Conservation (phyloP, 495 filamentous ascomycete genomes). For the Aspergillus haitiensis region DNA sequence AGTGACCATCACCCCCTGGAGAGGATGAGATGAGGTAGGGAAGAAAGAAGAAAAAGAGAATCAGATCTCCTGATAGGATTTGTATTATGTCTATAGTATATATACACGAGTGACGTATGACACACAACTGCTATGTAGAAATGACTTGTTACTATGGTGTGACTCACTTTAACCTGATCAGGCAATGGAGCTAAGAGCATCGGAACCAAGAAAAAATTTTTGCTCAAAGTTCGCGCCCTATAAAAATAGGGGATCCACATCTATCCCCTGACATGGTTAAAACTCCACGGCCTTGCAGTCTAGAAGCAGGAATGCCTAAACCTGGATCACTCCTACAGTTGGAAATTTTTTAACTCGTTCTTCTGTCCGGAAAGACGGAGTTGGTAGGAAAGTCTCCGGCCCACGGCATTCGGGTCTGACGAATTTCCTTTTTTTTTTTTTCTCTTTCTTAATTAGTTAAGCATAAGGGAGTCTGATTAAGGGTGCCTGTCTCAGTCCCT, state of each 20-base stretch:
- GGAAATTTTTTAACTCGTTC: too few relatives aligned
- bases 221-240: constrained; percentile 15
- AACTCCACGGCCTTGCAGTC: constrained; percentile 25
- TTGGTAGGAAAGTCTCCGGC: constrained; percentile 15
- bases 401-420: neutral
- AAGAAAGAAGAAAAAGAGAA: constrained; percentile 23
- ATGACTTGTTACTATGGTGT: constrained; percentile 28
- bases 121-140: constrained; percentile 11
- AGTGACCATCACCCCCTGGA: constrained; percentile 48
- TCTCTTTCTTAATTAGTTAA: neutral
- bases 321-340: neutral
- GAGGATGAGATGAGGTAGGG: constrained; percentile 46
- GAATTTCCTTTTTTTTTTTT: constrained; percentile 2
- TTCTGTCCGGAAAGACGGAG: neutral
- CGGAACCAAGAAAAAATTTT: constrained; percentile 9
- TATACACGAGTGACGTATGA: constrained; percentile 19
- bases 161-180: constrained; percentile 29
- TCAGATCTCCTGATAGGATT: neutral
- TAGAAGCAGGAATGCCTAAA: constrained; percentile 26
- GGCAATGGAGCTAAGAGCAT: constrained; percentile 16
- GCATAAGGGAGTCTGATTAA: neutral
- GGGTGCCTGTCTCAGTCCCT: too few relatives aligned
- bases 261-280: constrained; percentile 11
- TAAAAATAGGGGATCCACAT: constrained; percentile 17
- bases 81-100: constrained; percentile 15